Conservation (phyloP, 2,329 filamentous ascomycete genomes). For the Scedosporium dehoogii region DNA sequence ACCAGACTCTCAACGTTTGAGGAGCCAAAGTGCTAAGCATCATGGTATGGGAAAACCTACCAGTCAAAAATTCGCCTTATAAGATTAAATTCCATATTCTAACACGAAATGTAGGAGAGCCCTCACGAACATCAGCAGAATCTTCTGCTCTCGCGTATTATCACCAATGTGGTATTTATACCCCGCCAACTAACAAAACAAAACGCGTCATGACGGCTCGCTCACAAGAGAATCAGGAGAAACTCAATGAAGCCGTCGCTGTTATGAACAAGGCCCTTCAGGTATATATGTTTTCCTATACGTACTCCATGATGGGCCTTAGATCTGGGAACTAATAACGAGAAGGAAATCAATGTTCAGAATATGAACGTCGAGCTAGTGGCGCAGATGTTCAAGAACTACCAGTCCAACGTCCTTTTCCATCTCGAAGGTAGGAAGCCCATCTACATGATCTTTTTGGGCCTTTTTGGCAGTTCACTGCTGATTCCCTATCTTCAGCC, state of each 20-base stretch:
- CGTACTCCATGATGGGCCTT: not conserved
- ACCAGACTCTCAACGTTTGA: not conserved
- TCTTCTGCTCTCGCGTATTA: slow-evolving; percentile 84
- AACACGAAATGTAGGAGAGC: slow-evolving; percentile 54
- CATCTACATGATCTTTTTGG: not conserved
- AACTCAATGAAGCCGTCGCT: slow-evolving; percentile 88
- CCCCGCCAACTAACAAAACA: not conserved
- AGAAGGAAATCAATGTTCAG: slow-evolving; percentile 89
- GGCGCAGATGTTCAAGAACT: slow-evolving; percentile 99
- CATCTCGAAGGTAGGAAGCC: slow-evolving; percentile 73
- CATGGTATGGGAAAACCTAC: slow-evolving; percentile 2
- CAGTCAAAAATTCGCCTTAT: not conserved
- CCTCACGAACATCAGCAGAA: slow-evolving; percentile 98
- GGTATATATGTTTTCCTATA: slow-evolving; percentile 30
- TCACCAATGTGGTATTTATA: slow-evolving; percentile 81
- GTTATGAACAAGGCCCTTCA: slow-evolving; percentile 89
- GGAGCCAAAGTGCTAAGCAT: not conserved
- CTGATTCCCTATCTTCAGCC: slow-evolving; percentile 36
- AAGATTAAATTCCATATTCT: not conserved
- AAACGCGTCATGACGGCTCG: not conserved
- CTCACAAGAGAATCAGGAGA: slow-evolving; percentile 56
- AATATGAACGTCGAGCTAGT: slow-evolving; percentile 99
- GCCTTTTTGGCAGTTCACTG: slow-evolving; percentile 8
- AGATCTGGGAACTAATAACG: not conserved
- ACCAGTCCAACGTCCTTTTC: slow-evolving; percentile 94